Percentiles rank a stretch among this genome's conserved stretches.
Conservation (phyloP, 805 yeast genomes). For the Kurtzmaniella cleridarum region DNA sequence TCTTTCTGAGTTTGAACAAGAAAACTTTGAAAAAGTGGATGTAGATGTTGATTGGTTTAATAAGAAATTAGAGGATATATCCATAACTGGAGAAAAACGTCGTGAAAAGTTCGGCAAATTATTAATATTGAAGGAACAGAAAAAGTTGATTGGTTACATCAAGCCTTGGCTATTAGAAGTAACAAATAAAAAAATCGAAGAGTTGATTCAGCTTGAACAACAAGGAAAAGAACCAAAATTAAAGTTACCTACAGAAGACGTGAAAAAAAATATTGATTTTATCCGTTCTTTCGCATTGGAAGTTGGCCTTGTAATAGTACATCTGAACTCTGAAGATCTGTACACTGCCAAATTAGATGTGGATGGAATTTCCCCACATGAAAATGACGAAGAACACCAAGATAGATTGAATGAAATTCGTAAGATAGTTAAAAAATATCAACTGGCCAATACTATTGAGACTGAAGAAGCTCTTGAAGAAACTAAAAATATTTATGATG, state of each 20-base stretch:
- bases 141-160: constrained; percentile 57
- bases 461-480: constrained; percentile 47
- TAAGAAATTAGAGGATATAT: constrained; percentile 72
- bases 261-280: constrained; percentile 51
- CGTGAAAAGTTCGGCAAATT: constrained; percentile 63
- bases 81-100: constrained; percentile 65
- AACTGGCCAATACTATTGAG: constrained; percentile 57
- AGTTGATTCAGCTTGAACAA: constrained; percentile 30
- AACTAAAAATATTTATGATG: constrained; percentile 57
- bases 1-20: constrained; percentile 74
- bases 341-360: constrained; percentile 61
- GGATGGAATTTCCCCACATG: constrained; percentile 68
- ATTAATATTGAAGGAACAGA: constrained; percentile 65
- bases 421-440: constrained; percentile 56
- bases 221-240: constrained; percentile 18
- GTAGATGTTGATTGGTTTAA: constrained; percentile 91
- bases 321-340: constrained; percentile 50
- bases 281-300: constrained; percentile 61
- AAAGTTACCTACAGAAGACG: constrained; percentile 42
- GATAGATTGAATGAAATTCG: constrained; percentile 48
- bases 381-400: constrained; percentile 58
- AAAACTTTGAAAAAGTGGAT: constrained; percentile 78
- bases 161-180: constrained; percentile 45
- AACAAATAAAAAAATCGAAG: constrained; percentile 21
- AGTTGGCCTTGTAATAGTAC: constrained; percentile 60